Base-by-base conservation (phyloP, 768 basidiomycete species). In the Leccinellum albellum region DNA sequence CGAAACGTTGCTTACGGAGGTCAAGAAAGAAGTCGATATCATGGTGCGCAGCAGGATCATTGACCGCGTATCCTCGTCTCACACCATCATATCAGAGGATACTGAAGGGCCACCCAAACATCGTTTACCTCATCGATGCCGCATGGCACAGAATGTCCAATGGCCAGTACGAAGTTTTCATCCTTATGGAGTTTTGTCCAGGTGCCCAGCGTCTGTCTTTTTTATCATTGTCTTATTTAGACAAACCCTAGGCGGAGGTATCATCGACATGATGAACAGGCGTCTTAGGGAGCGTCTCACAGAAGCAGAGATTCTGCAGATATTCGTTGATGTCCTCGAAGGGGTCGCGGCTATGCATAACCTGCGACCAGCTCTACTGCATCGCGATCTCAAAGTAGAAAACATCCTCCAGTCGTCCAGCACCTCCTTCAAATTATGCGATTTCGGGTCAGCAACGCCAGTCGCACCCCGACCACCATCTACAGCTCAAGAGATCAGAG, bases 181-280 rank as follows among this genome's bases (percentile, higher is more conserved):
- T 99, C 70, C 81, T 99, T 59, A 99, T 99, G 97, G 97, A 99
- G 70, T 97, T 88, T 72, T 96, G 94, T 71, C 81, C 92, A 60
- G 95, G 94, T 87, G 67, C 61, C 81, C 24, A 54, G 51, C 40
- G 6, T 50, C 20, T 23, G 21, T 14, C 48, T 55, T 15, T 3
- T 6, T 12, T 47, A 47, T 33, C 26, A 33, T 40, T 37, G 65
- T 42, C 65, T 61, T 48, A 61, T 54, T 51, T 37, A 26, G 45
- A 37, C 53, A 14, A 31, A 51, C 13, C 24, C 2, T 61, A 93
- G 94, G 94, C 49, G 97, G 97, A 37, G 97, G 97, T 33, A 98
- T 99, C 62, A 98, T 99, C 73, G 97, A 99, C 76, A 94, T 98
- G 88, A 94, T 99, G 91, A 99, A 99, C 74, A 86, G 94, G 63